Evolutionary conservation across 176 grass and related monocot genomes (phyloP).

Genomic region (Aegilops sharonensis): DNA sequence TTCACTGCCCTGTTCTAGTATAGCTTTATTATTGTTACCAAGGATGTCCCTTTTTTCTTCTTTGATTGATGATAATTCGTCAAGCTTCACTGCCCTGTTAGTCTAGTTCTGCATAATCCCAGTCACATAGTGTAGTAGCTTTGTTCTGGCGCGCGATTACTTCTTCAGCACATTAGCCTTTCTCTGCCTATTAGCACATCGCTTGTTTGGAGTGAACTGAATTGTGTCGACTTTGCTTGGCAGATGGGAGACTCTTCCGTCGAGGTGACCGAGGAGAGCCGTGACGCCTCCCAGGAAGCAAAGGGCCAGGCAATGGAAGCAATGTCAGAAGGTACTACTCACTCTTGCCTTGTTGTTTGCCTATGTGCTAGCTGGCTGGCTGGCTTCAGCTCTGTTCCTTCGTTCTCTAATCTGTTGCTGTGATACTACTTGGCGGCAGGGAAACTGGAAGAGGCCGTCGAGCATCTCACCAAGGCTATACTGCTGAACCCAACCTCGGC

Average conservation of each 20-base stretch:
- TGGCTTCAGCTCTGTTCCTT: not conserved
- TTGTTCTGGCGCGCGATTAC: rapidly evolving
- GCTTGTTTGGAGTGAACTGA: too few species aligned
- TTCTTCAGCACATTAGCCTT: not conserved
- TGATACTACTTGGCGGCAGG: constrained; percentile 29
- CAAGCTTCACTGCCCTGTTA: not conserved
- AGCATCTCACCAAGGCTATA: constrained; percentile 89
- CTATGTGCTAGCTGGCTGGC: not conserved
- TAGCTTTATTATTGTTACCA: too few species aligned
- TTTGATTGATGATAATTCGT: too few species aligned
- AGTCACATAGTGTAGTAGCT: not conserved
- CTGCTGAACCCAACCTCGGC: constrained; percentile 83
- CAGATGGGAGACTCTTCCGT: constrained; percentile 86
- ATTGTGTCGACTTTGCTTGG: not conserved
- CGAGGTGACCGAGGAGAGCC: constrained; percentile 87
- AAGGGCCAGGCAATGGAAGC: constrained; percentile 85
- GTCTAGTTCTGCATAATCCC: not conserved
- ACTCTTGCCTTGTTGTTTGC: not conserved
- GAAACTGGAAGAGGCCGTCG: constrained; percentile 77
- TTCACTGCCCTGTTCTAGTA: too few species aligned
- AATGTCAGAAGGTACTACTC: constrained; percentile 69
- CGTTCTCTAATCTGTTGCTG: not conserved
- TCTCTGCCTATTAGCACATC: too few species aligned
- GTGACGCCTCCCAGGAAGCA: constrained; percentile 82
- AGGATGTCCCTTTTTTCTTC: too few species aligned